A percentile compares a stretch with the other conserved stretches of the same genome.
Conservation (phyloP, 2,329 filamentous ascomycete species). For the Pochonia chlamydosporia region DNA sequence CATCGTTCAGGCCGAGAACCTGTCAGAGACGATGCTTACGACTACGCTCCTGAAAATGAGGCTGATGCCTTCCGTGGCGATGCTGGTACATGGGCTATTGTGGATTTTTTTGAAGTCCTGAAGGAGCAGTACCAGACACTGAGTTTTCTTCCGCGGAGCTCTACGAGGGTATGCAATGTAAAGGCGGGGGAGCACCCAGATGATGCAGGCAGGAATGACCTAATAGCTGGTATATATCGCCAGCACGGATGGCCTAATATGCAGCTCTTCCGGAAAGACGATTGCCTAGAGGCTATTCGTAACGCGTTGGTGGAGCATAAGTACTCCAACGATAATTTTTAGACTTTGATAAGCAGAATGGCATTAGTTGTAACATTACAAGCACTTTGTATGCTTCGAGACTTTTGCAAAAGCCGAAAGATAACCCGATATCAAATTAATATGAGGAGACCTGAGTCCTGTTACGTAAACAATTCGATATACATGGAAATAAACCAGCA, state of each 20-base stretch:
- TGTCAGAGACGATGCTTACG: constrained; percentile 15
- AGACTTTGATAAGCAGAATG: background rate
- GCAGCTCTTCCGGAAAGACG: background rate
- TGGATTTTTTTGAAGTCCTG: constrained; percentile 20
- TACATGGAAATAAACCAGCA: no score
- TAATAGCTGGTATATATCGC: constrained; percentile 16
- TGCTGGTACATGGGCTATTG: constrained; percentile 16
- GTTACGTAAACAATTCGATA: no score
- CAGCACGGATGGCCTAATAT: constrained; percentile 17
- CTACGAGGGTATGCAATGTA: constrained; percentile 5
- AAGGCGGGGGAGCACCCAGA: background rate
- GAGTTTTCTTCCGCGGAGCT: constrained; percentile 14
- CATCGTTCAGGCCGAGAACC: constrained; percentile 1
- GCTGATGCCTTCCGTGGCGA: constrained; percentile 17
- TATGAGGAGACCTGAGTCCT: no score
- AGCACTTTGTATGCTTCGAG: no score
- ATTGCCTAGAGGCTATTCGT: background rate
- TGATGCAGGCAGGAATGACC: constrained; percentile 8
- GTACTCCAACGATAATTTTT: background rate
- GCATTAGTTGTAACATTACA: no score
- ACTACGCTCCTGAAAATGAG: constrained; percentile 17
- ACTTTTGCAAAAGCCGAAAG: no score
- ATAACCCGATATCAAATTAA: no score
- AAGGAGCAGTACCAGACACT: constrained; percentile 18
- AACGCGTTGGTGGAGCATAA: background rate